Base-by-base conservation (phyloP, 2,329 filamentous ascomycete species). In the Nemania serpens region DNA sequence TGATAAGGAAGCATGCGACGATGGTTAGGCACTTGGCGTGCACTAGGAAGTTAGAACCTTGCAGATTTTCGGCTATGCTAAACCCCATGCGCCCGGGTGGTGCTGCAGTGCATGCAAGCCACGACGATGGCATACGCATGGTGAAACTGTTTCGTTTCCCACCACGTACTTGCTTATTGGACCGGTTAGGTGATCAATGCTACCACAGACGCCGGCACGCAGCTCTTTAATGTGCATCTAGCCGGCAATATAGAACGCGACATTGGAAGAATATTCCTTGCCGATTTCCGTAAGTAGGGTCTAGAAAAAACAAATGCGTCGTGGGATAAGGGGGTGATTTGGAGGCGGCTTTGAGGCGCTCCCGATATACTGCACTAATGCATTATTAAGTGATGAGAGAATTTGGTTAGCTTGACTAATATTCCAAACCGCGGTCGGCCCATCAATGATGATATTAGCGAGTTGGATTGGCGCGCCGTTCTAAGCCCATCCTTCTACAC, bases 181-280 rank as follows among this genome's bases (percentile, higher is more conserved):
- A 59, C 46, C 55, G 36, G 34, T 10, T 49, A 41, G 60, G 25
- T 45, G 42, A 45, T 17, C 46, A 51, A 51, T 39, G 15, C 49
- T 20, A 48, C 42, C 22, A 34, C n/a, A 46, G 6, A 34, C 18
- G 15, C 37, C 45, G 18, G 12, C 13, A 43, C 46, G 48, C 18
- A 42, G 39, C 22, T 37, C 37, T 46, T 53, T 25, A 43, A 46
- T 36, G 29, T 48, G 53, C 18, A 61, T 61, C 57, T 57, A 63
- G 53, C 61, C 61, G 22, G 47, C 41, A 50, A 41, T 37, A 33
- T 51, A 33, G 45, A 45, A 29, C n/a, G 12, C 50, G 25, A 45
- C 25, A 36, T 42, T 39, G 48, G 33, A 50, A 54, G n/a, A 50
- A n/a, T n/a, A n/a, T 18, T 9, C n/a, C 46, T 48, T 48, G 22